These are phyloP conservation scores for Boletus rex-veris DNA, from an alignment of 768 basidiomycete species.

Conservation along the genomic window DNA sequence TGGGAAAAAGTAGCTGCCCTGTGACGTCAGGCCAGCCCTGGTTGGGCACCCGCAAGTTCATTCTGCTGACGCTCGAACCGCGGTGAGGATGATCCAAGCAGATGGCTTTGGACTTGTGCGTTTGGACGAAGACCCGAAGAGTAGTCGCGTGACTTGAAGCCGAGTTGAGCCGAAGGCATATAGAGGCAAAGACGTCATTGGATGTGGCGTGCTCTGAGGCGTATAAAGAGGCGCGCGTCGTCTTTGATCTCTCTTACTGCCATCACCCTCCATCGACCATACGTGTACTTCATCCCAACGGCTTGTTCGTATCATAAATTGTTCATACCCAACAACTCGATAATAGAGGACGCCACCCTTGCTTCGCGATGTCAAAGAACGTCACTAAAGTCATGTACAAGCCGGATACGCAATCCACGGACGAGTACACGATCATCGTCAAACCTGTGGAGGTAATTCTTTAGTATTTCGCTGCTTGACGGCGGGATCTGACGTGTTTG, in stretches of 20 bases:
- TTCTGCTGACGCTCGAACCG: too few species aligned
- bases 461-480: constrained; percentile 1
- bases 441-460: constrained; percentile 56
- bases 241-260: not conserved
- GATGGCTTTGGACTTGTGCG: not conserved
- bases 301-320: constrained; percentile 11
- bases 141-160: constrained; percentile 30
- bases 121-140: not conserved
- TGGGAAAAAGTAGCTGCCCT: constrained; percentile 24
- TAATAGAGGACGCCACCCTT: constrained; percentile 1
- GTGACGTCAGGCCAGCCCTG: constrained; percentile 5
- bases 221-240: constrained; percentile 25
- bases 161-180: constrained; percentile 10
- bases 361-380: constrained; percentile 39
- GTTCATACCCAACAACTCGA: constrained; percentile 4
- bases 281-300: not conserved
- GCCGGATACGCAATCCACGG: constrained; percentile 65
- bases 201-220: constrained; percentile 9
- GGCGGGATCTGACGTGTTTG: constrained; percentile 4
- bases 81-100: not conserved
- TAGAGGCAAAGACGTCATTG: constrained; percentile 18
- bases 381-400: constrained; percentile 77
- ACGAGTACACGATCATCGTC: constrained; percentile 71
- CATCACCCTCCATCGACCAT: constrained; percentile 6
- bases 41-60: too few species aligned